phyloP scores from a whole-genome alignment of 306 rosid species.

The Lotus japonicus region DNA sequence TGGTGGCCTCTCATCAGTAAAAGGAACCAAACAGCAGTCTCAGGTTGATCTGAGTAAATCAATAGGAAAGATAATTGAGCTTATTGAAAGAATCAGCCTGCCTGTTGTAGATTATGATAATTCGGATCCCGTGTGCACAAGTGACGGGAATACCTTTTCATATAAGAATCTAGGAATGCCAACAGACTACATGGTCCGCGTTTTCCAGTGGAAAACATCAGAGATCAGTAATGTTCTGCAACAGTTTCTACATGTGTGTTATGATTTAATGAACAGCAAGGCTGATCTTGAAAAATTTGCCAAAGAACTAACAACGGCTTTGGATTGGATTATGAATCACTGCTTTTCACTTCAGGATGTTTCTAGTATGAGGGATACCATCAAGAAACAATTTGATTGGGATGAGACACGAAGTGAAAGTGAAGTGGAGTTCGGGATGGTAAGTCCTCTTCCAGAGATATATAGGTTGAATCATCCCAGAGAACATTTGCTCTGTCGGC shows the following conservation, averaged over 20 bases:
- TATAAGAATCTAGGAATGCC: constrained; percentile 42
- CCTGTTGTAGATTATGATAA: constrained; percentile 41
- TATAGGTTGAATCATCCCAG: constrained; percentile 29
- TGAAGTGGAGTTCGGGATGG: constrained; percentile 54
- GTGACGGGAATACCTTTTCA: too few species aligned
- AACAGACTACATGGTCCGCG: constrained; percentile 64
- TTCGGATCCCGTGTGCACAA: too few species aligned
- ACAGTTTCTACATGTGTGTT: constrained; percentile 59
- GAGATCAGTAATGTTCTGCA: constrained; percentile 54
- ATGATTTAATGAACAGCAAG: constrained; percentile 62
- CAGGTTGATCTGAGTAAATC: constrained; percentile 42
- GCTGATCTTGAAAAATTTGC: constrained; percentile 43
- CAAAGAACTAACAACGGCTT: constrained; percentile 44
- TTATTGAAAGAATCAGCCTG: constrained; percentile 65
- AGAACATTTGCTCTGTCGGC: constrained; percentile 23
- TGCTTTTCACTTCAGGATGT: constrained; percentile 91
- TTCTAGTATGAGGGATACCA: constrained; percentile 76
- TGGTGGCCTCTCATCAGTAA: constrained; percentile 14
- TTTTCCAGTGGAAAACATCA: constrained; percentile 85
- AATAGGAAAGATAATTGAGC: constrained; percentile 66
- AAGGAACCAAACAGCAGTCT: constrained; percentile 27
- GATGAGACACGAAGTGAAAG: constrained; percentile 79
- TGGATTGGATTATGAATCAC: constrained; percentile 92
- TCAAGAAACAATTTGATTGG: constrained; percentile 80
- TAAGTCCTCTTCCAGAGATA: constrained; percentile 32